phyloP scores from a whole-genome alignment of 23 red algal species.

The Cyanidiococcus yangmingshanensis region DNA sequence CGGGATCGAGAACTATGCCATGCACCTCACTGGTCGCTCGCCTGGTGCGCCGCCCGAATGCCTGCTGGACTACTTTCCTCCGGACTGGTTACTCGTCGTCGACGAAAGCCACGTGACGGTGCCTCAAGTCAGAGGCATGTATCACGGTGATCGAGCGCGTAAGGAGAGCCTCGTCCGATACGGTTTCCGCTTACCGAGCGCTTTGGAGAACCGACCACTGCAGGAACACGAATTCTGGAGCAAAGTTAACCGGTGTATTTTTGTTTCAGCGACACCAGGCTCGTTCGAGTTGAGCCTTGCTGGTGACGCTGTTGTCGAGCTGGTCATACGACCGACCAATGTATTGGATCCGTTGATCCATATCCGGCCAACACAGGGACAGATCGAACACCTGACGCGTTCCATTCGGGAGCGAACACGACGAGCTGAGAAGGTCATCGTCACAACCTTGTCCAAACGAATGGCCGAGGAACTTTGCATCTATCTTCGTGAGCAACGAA shows the following conservation, averaged over 20 bases:
- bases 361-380: slow-evolving; percentile 36
- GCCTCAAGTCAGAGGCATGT: slow-evolving; percentile 66
- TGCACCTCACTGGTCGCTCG: slow-evolving; percentile 37
- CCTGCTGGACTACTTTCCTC: slow-evolving; percentile 66
- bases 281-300: slow-evolving; percentile 40
- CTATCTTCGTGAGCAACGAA: slow-evolving; percentile 34
- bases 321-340: slow-evolving; percentile 59
- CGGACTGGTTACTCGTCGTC: slow-evolving; percentile 64
- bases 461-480: slow-evolving; percentile 66
- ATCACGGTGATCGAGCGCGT: slow-evolving; percentile 47
- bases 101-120: slow-evolving; percentile 83
- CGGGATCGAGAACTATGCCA: slow-evolving; percentile 72
- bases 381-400: slow-evolving; percentile 55
- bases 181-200: slow-evolving; percentile 71
- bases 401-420: slow-evolving; percentile 28
- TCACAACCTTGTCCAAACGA: slow-evolving; percentile 64
- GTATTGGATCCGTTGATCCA: slow-evolving; percentile 62
- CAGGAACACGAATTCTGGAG: slow-evolving; percentile 58
- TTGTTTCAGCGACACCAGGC: slow-evolving; percentile 84
- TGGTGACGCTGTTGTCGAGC: slow-evolving; percentile 29
- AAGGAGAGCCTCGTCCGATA: slow-evolving; percentile 58
- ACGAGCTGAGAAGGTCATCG: slow-evolving; percentile 40
- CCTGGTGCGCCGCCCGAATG: slow-evolving; percentile 33
- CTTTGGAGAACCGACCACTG: slow-evolving; percentile 72
- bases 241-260: slow-evolving; percentile 47